Evolutionary conservation across 2,329 filamentous ascomycete species (phyloP).

Genomic region (Pyricularia pennisetigena): DNA sequence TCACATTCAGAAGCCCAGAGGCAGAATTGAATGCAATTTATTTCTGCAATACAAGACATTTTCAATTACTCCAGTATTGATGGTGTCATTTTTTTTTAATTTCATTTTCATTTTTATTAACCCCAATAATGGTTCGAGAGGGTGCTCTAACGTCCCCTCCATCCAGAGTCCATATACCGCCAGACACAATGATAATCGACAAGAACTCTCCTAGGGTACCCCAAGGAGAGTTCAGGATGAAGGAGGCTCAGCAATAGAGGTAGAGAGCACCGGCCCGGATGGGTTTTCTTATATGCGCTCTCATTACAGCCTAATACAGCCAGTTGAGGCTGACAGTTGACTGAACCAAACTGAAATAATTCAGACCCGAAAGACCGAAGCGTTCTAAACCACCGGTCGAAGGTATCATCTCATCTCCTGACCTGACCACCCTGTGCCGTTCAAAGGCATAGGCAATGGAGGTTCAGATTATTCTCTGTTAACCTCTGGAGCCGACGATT

Average conservation of each 20-base stretch:
- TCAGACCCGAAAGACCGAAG: neutral
- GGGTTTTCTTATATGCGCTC: neutral
- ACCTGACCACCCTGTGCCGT: neutral
- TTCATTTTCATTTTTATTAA: neutral
- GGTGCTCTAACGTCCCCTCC: neutral
- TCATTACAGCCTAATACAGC: neutral
- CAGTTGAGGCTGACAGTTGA: neutral
- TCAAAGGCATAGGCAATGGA: neutral
- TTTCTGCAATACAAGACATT: neutral
- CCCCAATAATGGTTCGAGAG: neutral
- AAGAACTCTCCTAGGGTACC: neutral
- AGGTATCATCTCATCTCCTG: neutral
- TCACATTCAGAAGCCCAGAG: neutral
- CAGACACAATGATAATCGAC: neutral
- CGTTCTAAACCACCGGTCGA: neutral
- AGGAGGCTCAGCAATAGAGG: neutral
- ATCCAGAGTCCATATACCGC: neutral
- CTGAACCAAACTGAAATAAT: neutral
- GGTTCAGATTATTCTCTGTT: neutral
- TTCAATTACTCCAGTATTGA: neutral
- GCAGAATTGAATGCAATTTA: neutral
- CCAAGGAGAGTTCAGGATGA: neutral
- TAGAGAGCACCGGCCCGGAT: neutral
- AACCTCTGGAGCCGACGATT: constrained; percentile 26
- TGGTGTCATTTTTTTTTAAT: neutral